Conservation (phyloP, 768 basidiomycete species). For the Pisolithus microcarpus region DNA sequence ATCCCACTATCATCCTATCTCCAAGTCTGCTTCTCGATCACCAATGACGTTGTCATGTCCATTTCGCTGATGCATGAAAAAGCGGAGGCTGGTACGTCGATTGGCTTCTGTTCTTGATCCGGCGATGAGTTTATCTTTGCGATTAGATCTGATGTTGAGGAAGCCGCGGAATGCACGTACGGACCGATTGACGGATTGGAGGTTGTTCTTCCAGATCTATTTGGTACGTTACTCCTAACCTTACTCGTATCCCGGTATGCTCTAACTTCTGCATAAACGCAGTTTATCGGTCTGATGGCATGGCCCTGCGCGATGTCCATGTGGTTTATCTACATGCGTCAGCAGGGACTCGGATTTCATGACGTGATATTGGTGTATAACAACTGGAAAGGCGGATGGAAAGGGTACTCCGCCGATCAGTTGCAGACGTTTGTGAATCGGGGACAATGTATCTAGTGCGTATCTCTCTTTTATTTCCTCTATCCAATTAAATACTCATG, state of each 20-base stretch:
- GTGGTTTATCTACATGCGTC: conserved; percentile 34
- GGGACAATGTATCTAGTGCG: conserved; percentile 43
- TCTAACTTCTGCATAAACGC: neutral
- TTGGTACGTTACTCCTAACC: conserved; percentile 18
- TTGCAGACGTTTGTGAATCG: conserved; percentile 31
- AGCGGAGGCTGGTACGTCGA: conserved; percentile 36
- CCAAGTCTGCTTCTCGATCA: conserved; percentile 50
- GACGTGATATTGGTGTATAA: conserved; percentile 37
- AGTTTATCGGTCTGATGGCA: conserved; percentile 40
- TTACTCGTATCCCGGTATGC: too few species aligned
- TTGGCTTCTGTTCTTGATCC: neutral
- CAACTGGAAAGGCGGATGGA: conserved; percentile 31
- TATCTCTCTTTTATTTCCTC: neutral
- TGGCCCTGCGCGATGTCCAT: conserved; percentile 41
- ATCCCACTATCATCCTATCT: conserved; percentile 48
- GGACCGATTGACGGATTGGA: conserved; percentile 45
- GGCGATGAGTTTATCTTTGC: neutral
- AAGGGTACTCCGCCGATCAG: conserved; percentile 24
- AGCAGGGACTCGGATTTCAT: conserved; percentile 31
- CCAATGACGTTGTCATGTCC: conserved; percentile 46
- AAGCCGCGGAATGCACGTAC: conserved; percentile 44
- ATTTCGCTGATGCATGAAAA: conserved; percentile 47
- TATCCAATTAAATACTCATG: neutral
- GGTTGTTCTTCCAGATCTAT: conserved; percentile 42
- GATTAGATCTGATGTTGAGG: conserved; percentile 37